A percentile compares a stretch with the other conserved stretches of the same genome.
These are phyloP conservation scores for Ganoderma leucocontextum DNA, from an alignment of 1,284 basidiomycete genomes.

Conservation along the genomic window DNA sequence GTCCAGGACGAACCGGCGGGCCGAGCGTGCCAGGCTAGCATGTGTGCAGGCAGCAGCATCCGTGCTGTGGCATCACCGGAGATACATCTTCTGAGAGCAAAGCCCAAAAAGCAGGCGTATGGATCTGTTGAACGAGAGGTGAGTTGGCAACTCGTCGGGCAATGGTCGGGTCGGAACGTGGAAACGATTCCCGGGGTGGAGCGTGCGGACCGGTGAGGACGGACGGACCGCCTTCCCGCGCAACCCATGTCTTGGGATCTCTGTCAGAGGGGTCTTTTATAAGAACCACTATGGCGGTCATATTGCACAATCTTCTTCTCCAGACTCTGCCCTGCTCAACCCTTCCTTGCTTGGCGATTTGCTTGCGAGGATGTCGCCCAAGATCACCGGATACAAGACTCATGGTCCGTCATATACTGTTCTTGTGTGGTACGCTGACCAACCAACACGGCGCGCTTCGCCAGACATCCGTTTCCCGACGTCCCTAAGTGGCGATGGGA, in stretches of 20 bases:
- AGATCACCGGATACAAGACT: constrained; percentile 60
- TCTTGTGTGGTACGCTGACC: not conserved
- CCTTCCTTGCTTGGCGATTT: not conserved
- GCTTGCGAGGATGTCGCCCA: constrained; percentile 43
- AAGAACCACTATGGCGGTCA: constrained; percentile 21
- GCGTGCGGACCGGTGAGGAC: not conserved
- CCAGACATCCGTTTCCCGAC: constrained; percentile 87
- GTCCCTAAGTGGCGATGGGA: constrained; percentile 86
- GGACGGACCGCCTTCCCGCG: not conserved
- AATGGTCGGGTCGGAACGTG: not conserved
- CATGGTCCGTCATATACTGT: constrained; percentile 49
- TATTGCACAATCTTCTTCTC: constrained; percentile 13
- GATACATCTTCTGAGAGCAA: not conserved
- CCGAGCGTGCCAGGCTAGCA: not conserved
- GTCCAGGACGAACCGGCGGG: not conserved
- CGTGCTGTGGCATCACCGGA: not conserved
- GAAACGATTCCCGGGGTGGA: not conserved
- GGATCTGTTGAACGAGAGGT: not conserved
- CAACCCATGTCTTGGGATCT: constrained; percentile 5
- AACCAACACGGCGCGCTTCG: not conserved
- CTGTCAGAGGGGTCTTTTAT: constrained; percentile 7
- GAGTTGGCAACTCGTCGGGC: not conserved
- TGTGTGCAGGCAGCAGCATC: not conserved
- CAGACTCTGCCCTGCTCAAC: not conserved
- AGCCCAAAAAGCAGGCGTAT: not conserved